Evolutionary conservation across 352 stramenopile species (phyloP), one percentile per base, ranked within the genome.

Genomic region (Globisporangium solare): DNA sequence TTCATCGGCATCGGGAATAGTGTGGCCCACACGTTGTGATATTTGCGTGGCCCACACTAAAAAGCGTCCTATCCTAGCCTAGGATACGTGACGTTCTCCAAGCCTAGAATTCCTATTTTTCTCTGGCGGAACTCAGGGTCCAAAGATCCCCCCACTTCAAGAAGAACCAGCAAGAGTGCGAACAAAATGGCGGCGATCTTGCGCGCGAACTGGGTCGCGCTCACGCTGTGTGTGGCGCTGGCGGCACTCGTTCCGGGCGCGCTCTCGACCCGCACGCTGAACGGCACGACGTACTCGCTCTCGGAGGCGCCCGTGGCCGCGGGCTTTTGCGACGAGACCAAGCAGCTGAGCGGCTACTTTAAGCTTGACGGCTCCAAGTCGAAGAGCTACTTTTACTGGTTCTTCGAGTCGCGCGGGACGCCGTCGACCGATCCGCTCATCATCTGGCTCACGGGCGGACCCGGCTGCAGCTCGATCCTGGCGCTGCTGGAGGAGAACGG

Each of bases 351-450:
- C 53, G 86, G 86, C 35, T 95, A 93, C 75, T 92, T 95, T 60
- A 84, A 90, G 56, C 87, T 95, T 64, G 60, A 73, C 18, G 76
- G 79, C 22, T 87, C 74, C 61, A 81, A 87, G 68, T 83, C 70
- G 45, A 98, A 98, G 73, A 88, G 98, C 68, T 95, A 98, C 63
- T 99, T 99, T 61, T 98, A 96, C 74, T 98, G 94, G 91, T 96
- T 98, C 71, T 98, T 98, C 63, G 94, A 98, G 72, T 95, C 85
- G 24, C 82, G 88, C 41, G 73, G 78, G 7, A 60, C 73, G 47
- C 89, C 92, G 0, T 61, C 67, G n/a, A 94, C 59, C 12, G 95
- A 97, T 63, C 97, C 97, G 0, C 66, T 99, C 37, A 77, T 99
- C 46, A 83, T 99, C 17, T 99, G 97, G 97, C 83, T 99, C 54